Base-by-base conservation (phyloP, 176 grass and related monocot genomes). In the Avena atlantica region DNA sequence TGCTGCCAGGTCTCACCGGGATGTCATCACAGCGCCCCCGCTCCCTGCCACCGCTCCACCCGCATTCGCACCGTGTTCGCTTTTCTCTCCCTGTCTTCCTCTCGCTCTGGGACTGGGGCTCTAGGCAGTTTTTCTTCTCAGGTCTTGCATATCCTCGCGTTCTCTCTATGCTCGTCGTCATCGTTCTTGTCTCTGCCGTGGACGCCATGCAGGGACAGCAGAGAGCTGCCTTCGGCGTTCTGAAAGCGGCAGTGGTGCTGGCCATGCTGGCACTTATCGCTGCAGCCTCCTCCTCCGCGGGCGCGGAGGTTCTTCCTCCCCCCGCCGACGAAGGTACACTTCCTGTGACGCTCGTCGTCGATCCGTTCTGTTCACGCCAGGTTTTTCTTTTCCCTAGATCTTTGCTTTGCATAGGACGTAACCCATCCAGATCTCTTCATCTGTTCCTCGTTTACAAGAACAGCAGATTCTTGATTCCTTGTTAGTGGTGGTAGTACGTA, bases 201-300 rank as follows among this genome's bases (percentile, higher is more conserved):
- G 71, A 3, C 71, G 44, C 89, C 84, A 90, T 90, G 89, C 37
- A 40, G 37, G 89, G 74, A 55, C 21, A 50, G n/a, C 53, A 53
- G 36, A 44, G 84, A 71, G 73, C 63, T 86, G 62, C 55, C 27
- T 12, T 19, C 45, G 15, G 8, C 9, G 9, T 55, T 49, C 23
- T 80, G 36, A 62, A 13, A 40, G 40, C 58, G 37, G 70, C 2
- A 12, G 16, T 36, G 72, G 13, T 12, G 0, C 3, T 42, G 62
- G 23, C 49, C 23, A 34, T 84, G 57, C 6, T 87, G 65, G 67
- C 21, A 6, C 17, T 78, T 24, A 5, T 59, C 63, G 20, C 57
- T 2, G 19, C 69, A 6, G 88, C 21, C 11, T 29, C 81, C 29
- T 34, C 81, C 31, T 37, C 34, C 14, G 13, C 50, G 12, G 61